Percentiles rank a stretch among this genome's conserved stretches.
Evolutionary conservation across 768 basidiomycete genomes (phyloP).

Genomic region (Pleurotus pulmonarius): DNA sequence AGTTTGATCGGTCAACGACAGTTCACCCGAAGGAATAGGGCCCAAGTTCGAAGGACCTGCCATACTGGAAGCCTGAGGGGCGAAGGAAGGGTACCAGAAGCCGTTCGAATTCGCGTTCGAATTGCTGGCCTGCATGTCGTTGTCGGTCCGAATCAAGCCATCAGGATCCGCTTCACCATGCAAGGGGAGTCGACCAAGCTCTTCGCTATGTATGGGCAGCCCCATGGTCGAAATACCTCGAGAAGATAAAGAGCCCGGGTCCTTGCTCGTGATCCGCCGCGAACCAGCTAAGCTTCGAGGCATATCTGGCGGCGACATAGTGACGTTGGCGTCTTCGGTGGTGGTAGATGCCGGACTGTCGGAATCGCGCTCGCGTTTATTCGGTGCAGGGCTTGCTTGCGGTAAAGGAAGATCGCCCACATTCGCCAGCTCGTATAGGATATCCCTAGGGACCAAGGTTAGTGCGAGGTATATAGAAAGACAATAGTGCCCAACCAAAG

Average conservation of each 20-base stretch:
- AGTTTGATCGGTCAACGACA: not conserved
- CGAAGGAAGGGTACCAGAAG: not conserved
- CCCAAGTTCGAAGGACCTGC: not conserved
- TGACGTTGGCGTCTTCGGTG: conserved; percentile 22
- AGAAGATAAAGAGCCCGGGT: conserved; percentile 11
- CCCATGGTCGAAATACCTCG: conserved; percentile 12
- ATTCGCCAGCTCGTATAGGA: conserved; percentile 17
- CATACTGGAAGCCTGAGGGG: not conserved
- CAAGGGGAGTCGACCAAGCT: conserved; percentile 52
- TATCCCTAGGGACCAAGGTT: conserved; percentile 10
- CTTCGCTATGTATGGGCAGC: conserved; percentile 54
- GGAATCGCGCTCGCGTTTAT: conserved; percentile 49
- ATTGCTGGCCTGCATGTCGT: conserved; percentile 15
- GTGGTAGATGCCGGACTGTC: conserved; percentile 29
- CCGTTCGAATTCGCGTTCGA: not conserved
- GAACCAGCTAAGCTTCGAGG: conserved; percentile 31
- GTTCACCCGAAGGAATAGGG: not conserved
- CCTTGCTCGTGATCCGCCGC: conserved; percentile 22
- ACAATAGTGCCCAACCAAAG: conserved; percentile 25
- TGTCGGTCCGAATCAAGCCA: conserved; percentile 4
- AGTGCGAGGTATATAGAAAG: not conserved
- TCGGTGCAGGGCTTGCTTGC: conserved; percentile 13
- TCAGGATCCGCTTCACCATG: conserved; percentile 37
- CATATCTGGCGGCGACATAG: conserved; percentile 14
- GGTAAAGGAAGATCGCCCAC: conserved; percentile 17